Conservation (phyloP, 139 green algal genomes). For the Picochlorum costavermella region DNA sequence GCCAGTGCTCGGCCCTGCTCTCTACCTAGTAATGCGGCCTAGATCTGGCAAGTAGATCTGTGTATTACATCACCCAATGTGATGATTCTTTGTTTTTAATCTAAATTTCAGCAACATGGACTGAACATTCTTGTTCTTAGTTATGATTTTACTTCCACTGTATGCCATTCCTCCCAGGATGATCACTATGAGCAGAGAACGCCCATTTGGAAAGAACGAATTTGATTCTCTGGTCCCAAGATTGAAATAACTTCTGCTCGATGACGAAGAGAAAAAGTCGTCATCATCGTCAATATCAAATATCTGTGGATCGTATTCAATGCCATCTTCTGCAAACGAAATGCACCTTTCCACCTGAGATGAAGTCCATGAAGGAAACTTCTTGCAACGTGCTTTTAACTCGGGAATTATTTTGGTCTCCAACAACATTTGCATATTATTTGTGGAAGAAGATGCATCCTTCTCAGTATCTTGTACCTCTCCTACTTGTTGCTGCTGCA, state of each 20-base stretch:
- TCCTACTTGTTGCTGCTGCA: no score
- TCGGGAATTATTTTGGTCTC: constrained; percentile 5
- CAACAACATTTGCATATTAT: background rate
- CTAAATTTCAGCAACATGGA: background rate
- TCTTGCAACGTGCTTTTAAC: constrained; percentile 21
- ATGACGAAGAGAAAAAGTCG: background rate
- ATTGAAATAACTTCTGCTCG: no score
- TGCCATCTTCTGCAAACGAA: constrained; percentile 2
- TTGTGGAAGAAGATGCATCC: background rate
- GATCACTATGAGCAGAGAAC: no score
- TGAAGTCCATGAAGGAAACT: constrained; percentile 15
- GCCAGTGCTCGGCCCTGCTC: constrained; percentile 53
- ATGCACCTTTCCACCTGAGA: constrained; percentile 10
- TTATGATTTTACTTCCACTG: no score
- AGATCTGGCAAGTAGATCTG: constrained; percentile 17
- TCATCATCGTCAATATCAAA: constrained; percentile 6
- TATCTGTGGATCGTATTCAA: constrained; percentile 3
- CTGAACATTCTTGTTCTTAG: no score
- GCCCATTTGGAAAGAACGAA: no score
- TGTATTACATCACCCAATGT: no score
- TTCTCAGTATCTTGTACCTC: no score
- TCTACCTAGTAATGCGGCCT: constrained; percentile 64
- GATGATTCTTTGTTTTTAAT: background rate
- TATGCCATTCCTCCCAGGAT: no score
- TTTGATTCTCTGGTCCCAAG: no score